These are phyloP conservation scores for Penicillium olsonii DNA, from an alignment of 2,329 filamentous ascomycete species.

Conservation along the genomic window DNA sequence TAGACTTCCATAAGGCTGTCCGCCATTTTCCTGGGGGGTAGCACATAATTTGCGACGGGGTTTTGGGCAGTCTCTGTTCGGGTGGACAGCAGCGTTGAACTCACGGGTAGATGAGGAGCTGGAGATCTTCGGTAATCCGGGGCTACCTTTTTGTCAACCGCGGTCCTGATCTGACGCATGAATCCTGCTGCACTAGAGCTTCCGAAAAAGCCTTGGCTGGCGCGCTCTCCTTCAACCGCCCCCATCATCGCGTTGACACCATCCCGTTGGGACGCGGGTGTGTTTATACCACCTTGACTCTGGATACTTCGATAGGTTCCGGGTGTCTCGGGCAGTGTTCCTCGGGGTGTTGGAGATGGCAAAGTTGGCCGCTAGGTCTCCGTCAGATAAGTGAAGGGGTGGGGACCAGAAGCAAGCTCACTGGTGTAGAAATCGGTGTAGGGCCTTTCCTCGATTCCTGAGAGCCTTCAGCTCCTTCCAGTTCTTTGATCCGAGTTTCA, in stretches of 20 bases:
- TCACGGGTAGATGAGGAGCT: slow-evolving; percentile 11
- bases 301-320: background rate
- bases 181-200: slow-evolving; percentile 52
- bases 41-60: slow-evolving; percentile 36
- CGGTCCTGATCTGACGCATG: slow-evolving; percentile 49
- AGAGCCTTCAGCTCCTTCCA: slow-evolving; percentile 20
- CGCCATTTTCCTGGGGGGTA: slow-evolving; percentile 49
- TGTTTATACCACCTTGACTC: background rate
- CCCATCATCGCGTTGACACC: slow-evolving; percentile 51
- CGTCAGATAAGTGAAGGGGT: background rate
- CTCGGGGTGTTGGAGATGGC: slow-evolving; percentile 4
- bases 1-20: slow-evolving; percentile 50
- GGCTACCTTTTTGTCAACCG: slow-evolving; percentile 38
- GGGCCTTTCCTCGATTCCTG: background rate
- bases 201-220: slow-evolving; percentile 49
- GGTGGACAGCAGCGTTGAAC: slow-evolving; percentile 24
- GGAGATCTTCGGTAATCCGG: slow-evolving; percentile 24
- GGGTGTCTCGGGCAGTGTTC: background rate
- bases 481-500: slow-evolving; percentile 28
- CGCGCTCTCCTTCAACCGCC: slow-evolving; percentile 44
- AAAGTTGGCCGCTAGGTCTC: slow-evolving; percentile 1
- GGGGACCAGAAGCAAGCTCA: background rate
- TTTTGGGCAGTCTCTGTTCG: slow-evolving; percentile 13
- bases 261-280: slow-evolving; percentile 13
- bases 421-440: slow-evolving; percentile 11